A percentile compares a stretch with the other conserved stretches of the same genome.
phyloP scores from a whole-genome alignment of 176 grass and related monocot genomes.

The Aegilops longissima region DNA sequence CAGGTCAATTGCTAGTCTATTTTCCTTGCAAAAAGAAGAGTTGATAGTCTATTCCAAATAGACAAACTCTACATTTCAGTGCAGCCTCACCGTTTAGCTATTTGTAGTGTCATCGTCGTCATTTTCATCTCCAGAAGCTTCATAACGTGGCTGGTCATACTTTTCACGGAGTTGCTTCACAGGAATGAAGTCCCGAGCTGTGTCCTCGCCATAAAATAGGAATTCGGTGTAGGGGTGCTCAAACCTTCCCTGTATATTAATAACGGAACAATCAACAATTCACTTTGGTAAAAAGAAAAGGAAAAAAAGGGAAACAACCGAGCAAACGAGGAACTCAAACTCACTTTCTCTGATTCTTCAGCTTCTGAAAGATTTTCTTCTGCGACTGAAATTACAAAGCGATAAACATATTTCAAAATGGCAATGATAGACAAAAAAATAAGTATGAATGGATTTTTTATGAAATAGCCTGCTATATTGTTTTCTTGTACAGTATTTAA shows the following conservation, averaged over 20 bases:
- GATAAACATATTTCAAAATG: constrained; percentile 11
- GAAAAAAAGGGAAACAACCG: neutral
- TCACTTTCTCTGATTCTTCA: constrained; percentile 63
- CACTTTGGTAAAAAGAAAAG: neutral
- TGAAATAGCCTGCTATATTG: neutral
- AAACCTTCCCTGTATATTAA: constrained; percentile 61
- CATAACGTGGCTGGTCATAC: constrained; percentile 69
- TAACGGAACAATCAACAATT: constrained; percentile 1
- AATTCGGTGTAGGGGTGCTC: constrained; percentile 88
- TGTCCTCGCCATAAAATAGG: constrained; percentile 84
- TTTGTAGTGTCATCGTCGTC: constrained; percentile 35
- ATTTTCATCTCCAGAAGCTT: constrained; percentile 60
- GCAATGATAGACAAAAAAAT: neutral
- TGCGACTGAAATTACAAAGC: constrained; percentile 57
- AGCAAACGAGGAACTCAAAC: constrained; percentile 14
- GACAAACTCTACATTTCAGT: neutral
- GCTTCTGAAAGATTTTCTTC: constrained; percentile 84
- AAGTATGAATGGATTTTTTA: constrained; percentile 3
- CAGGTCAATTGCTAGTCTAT: neutral
- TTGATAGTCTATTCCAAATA: neutral
- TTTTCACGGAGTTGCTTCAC: constrained; percentile 92
- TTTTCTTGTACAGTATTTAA: neutral
- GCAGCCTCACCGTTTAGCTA: constrained; percentile 23
- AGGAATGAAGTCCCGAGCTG: constrained; percentile 82
- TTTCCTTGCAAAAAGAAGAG: neutral